Conservation (phyloP, 129 eudicot genomes). For the Tagetes erecta region DNA sequence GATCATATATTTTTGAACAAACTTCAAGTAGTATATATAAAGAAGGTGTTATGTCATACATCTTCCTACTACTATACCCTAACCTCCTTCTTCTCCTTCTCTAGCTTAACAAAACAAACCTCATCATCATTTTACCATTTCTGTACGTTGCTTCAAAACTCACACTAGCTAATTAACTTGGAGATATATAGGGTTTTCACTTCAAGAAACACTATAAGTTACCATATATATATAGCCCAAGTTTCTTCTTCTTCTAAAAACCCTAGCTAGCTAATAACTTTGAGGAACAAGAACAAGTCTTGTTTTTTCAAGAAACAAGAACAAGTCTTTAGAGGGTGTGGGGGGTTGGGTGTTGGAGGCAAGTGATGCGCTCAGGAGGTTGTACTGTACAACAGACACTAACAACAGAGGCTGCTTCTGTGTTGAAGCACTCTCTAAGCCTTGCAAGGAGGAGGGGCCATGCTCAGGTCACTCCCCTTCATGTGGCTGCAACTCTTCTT, state of each 20-base stretch:
- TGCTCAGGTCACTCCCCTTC: slow-evolving; percentile 96
- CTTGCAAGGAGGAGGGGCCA: slow-evolving; percentile 93
- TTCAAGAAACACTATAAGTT: not conserved
- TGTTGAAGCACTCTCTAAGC: slow-evolving; percentile 87
- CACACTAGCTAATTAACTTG: not conserved
- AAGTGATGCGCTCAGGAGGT: slow-evolving; percentile 94
- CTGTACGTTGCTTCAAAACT: too few relatives aligned
- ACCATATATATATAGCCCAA: not conserved
- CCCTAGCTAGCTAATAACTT: slow-evolving; percentile 20
- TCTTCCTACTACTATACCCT: slow-evolving; percentile 39
- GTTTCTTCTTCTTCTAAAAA: slow-evolving; percentile 3
- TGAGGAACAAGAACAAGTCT: not conserved
- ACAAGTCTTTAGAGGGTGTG: slow-evolving; percentile 41
- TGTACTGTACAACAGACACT: slow-evolving; percentile 95
- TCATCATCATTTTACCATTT: too few relatives aligned
- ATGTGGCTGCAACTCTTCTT: slow-evolving; percentile 85
- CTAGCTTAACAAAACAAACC: too few relatives aligned
- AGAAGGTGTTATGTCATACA: slow-evolving; percentile 37
- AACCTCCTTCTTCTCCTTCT: slow-evolving; percentile 14
- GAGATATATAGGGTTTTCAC: slow-evolving; percentile 2
- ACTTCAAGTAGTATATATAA: slow-evolving; percentile 48
- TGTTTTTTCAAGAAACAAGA: slow-evolving; percentile 22
- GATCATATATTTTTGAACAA: slow-evolving; percentile 28
- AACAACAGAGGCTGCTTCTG: slow-evolving; percentile 94
- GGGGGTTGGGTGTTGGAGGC: slow-evolving; percentile 56